A percentile compares a stretch with the other conserved stretches of the same genome.
Evolutionary conservation across 371 early-diverging fungal species (phyloP).

Genomic region (Mucor ambiguus): DNA sequence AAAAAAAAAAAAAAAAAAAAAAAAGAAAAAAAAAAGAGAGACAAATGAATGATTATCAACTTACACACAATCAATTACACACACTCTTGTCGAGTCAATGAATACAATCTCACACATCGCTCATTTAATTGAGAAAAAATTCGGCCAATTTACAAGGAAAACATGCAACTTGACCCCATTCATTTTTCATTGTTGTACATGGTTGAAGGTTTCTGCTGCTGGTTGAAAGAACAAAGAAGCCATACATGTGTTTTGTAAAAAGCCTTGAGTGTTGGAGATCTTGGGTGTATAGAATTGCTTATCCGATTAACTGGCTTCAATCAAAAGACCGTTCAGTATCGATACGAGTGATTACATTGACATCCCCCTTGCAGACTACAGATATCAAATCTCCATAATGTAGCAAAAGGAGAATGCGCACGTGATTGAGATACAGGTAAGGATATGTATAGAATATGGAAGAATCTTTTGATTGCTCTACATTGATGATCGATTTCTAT

Average conservation of each 20-base stretch:
- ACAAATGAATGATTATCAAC: not conserved
- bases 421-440: not conserved
- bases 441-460: not conserved
- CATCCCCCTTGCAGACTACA: not conserved
- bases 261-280: not conserved
- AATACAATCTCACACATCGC: conserved; percentile 2
- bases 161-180: conserved; percentile 3
- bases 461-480: not conserved
- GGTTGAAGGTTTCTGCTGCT: not conserved
- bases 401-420: not conserved
- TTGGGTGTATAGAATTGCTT: not conserved
- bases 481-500: not conserved
- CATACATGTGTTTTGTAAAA: not conserved
- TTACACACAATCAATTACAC: not conserved
- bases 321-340: not conserved
- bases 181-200: conserved; percentile 1
- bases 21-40: not conserved
- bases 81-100: not conserved
- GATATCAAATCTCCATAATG: not conserved
- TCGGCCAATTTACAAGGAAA: conserved; percentile 1
- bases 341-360: not conserved
- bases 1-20: not conserved
- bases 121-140: not conserved
- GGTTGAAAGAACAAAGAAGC: not conserved
- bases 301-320: not conserved